phyloP scores from a whole-genome alignment of 164 flowering plant genomes.

The Hamamelis virginiana region DNA sequence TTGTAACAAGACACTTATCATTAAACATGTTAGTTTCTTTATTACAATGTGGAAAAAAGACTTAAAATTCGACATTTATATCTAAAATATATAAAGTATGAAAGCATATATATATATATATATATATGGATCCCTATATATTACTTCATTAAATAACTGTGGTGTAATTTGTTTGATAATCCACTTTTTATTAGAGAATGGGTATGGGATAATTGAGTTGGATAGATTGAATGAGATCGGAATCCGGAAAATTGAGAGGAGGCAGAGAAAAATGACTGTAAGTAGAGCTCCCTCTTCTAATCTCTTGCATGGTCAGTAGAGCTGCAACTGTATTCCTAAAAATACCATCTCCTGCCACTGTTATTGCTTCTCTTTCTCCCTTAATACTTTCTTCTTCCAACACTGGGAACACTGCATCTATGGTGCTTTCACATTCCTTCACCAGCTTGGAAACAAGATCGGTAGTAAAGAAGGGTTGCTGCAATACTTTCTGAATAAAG shows the following conservation, averaged over 20 bases:
- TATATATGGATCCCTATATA: no score
- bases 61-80: no score
- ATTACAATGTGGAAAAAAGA: no score
- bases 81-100: no score
- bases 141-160: no score
- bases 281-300: slow-evolving; percentile 88
- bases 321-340: slow-evolving; percentile 78
- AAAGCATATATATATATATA: no score
- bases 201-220: slow-evolving; percentile 56
- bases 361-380: slow-evolving; percentile 21
- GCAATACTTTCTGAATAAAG: slow-evolving; percentile 65
- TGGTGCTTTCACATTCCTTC: slow-evolving; percentile 70
- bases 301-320: slow-evolving; percentile 63
- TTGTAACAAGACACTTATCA: no score
- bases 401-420: slow-evolving; percentile 51
- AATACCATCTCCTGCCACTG: slow-evolving; percentile 44
- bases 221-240: slow-evolving; percentile 49
- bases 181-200: slow-evolving; percentile 13
- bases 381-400: slow-evolving; percentile 10
- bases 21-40: no score
- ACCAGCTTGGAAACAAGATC: slow-evolving; percentile 67
- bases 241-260: slow-evolving; percentile 61
- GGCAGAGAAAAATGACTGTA: slow-evolving; percentile 70
- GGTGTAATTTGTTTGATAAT: no score
- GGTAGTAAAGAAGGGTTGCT: slow-evolving; percentile 82